Conservation (phyloP, 2,329 filamentous ascomycete species). For the Podosphaera xanthii region DNA sequence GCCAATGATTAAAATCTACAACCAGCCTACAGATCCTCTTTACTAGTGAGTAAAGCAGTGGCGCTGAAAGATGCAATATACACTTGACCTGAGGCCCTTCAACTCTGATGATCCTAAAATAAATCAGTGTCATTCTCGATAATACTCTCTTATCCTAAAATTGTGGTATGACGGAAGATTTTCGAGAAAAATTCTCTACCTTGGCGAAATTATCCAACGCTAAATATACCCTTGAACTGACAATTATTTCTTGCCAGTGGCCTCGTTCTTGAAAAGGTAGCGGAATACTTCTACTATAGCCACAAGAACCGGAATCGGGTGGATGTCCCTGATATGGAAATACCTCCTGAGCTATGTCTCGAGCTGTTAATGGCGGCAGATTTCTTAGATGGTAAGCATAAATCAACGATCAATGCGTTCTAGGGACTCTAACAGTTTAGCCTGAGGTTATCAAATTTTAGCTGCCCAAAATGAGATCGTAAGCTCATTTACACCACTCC, state of each 20-base stretch:
- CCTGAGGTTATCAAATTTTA: slow-evolving; percentile 3
- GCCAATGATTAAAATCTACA: slow-evolving; percentile 16
- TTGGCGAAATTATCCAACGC: neutral
- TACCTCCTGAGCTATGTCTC: slow-evolving; percentile 55
- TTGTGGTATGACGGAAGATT: too few species aligned
- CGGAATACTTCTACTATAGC: slow-evolving; percentile 68
- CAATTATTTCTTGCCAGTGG: slow-evolving; percentile 24
- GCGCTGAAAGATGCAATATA: slow-evolving; percentile 22
- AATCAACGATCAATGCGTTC: neutral
- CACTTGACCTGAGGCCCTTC: slow-evolving; percentile 38
- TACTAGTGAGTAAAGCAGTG: slow-evolving; percentile 8
- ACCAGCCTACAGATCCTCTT: slow-evolving; percentile 16
- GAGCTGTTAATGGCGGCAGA: slow-evolving; percentile 59
- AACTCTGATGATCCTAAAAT: neutral
- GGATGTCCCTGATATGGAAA: slow-evolving; percentile 60
- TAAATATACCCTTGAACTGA: neutral
- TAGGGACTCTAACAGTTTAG: neutral
- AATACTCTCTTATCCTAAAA: neutral
- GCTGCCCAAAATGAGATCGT: neutral
- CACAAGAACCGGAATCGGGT: slow-evolving; percentile 47
- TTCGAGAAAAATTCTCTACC: too few species aligned
- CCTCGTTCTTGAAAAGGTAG: slow-evolving; percentile 55
- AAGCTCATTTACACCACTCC: neutral
- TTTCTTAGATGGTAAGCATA: slow-evolving; percentile 38
- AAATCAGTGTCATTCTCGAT: too few species aligned